A percentile compares a stretch with the other conserved stretches of the same genome.
These are phyloP conservation scores for Cadophora gregata DNA, from an alignment of 2,329 filamentous ascomycete species.

Conservation along the genomic window DNA sequence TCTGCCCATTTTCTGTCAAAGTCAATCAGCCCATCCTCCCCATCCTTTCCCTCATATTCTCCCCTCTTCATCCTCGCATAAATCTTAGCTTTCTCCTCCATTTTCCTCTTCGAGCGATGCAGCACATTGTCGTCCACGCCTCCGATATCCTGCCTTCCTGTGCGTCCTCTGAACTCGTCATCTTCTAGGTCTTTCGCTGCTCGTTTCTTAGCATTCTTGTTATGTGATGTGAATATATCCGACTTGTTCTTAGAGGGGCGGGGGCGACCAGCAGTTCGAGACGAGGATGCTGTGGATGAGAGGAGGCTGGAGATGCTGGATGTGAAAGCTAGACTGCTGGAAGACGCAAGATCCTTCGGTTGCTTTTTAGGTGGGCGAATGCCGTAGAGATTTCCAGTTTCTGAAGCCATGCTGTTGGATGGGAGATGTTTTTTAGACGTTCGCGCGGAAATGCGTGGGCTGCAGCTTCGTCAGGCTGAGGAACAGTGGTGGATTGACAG, in stretches of 20 bases:
- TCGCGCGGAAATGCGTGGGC: background rate
- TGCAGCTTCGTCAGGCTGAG: slow-evolving; percentile 7
- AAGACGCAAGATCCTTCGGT: slow-evolving; percentile 72
- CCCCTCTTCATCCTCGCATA: slow-evolving; percentile 92
- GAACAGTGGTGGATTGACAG: slow-evolving; percentile 11
- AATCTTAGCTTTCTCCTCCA: slow-evolving; percentile 88
- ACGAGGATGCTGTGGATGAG: slow-evolving; percentile 54
- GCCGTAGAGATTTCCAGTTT: slow-evolving; percentile 72
- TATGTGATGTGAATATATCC: slow-evolving; percentile 72
- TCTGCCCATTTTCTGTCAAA: slow-evolving; percentile 98
- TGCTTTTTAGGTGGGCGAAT: slow-evolving; percentile 70
- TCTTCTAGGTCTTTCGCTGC: slow-evolving; percentile 62
- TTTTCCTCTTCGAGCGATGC: slow-evolving; percentile 73
- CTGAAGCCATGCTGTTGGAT: slow-evolving; percentile 47
- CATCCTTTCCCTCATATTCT: slow-evolving; percentile 67
- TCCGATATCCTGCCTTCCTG: slow-evolving; percentile 69
- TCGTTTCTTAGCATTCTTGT: slow-evolving; percentile 66
- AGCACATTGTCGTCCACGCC: slow-evolving; percentile 61
- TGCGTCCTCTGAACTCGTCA: slow-evolving; percentile 54
- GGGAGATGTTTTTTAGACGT: background rate
- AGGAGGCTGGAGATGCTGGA: slow-evolving; percentile 86
- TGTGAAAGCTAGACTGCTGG: slow-evolving; percentile 81
- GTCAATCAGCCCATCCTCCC: slow-evolving; percentile 77
- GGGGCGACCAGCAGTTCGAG: slow-evolving; percentile 53
- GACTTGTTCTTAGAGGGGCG: slow-evolving; percentile 64